Conservation (phyloP, 2,329 filamentous ascomycete genomes). For the Pseudogymnoascus destructans region DNA sequence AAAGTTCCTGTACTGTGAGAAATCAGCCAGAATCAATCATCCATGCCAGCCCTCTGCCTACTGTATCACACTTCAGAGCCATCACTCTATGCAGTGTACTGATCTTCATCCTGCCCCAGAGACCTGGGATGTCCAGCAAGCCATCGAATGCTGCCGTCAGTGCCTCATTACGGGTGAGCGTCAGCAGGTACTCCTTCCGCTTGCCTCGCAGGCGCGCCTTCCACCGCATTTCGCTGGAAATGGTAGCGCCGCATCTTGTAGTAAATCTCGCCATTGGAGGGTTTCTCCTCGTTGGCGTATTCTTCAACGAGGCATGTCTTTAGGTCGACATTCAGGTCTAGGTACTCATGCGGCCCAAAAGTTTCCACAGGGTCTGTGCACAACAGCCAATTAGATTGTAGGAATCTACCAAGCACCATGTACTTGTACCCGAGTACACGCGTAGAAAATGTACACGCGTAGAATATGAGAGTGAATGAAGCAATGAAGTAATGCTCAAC, state of each 20-base stretch:
- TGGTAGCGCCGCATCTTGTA: slow-evolving; percentile 24
- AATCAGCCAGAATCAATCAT: not conserved
- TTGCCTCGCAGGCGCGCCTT: slow-evolving; percentile 11
- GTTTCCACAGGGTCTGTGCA: too few species aligned
- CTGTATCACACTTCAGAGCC: slow-evolving; percentile 12
- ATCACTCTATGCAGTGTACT: slow-evolving; percentile 13
- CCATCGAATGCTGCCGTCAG: slow-evolving; percentile 12
- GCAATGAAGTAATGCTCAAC: too few species aligned
- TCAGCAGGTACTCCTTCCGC: not conserved
- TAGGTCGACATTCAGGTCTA: slow-evolving; percentile 22
- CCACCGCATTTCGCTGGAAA: slow-evolving; percentile 13
- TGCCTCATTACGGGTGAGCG: slow-evolving; percentile 1
- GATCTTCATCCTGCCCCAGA: slow-evolving; percentile 14
- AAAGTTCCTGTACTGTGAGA: not conserved
- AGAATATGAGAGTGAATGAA: too few species aligned
- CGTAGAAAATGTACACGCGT: too few species aligned
- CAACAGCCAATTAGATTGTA: too few species aligned
- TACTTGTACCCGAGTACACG: too few species aligned
- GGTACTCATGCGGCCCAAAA: too few species aligned
- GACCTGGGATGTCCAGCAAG: slow-evolving; percentile 13
- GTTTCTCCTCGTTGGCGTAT: slow-evolving; percentile 23
- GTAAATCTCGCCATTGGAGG: slow-evolving; percentile 23
- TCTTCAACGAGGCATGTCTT: slow-evolving; percentile 21
- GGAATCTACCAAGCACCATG: too few species aligned
- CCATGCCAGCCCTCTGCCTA: slow-evolving; percentile 1